Evolutionary conservation across 768 basidiomycete species (phyloP), one percentile per base, ranked within the genome.

Genomic region (Gloeostereum incarnatum): DNA sequence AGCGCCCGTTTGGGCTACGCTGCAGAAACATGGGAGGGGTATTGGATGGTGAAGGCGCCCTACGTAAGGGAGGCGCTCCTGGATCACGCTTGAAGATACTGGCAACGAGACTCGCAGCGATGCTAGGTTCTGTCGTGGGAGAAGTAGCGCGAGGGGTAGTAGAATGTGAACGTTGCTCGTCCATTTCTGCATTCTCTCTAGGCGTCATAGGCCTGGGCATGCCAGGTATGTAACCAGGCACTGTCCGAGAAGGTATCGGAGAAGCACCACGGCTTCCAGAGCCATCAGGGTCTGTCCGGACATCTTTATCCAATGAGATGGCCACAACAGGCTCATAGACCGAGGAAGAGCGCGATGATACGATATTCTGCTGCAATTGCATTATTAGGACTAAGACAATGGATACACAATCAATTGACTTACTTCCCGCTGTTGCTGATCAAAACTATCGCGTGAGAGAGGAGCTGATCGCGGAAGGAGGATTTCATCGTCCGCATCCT

Each of bases 191-290:
- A 5, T 61, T 49, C 45, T 86, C 82, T 40, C 77, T 79, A n/a
- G 88, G 88, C 5, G 88, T 90, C 82, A 90, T 88, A 13, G 88
- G 88, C 29, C 88, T 67, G 16, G 84, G 83, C 88, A 91, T 91
- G 8, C 88, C 88, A 17, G 88, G 88, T 40, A 88, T 78, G 57
- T 91, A 91, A 10, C 88, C 88, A 39, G 88, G 87, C 16, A 86
- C 52, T 3, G 65, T 73, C 31, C 74, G 72, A 32, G 75, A 64
- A 19, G 79, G 78, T 17, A 78, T 62, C 30, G 81, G 81, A 2
- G 78, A 81, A 35, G 72, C 57, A n/a, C 67, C 71, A 27, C 63
- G 70, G n/a, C n/a, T n/a, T n/a, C n/a, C n/a, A n/a, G n/a, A n/a
- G 34, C 65, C 63, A 16, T 74, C 73, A 25, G 66, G 57, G 32